Base-by-base conservation (phyloP, 371 early-diverging fungal genomes). In the Conidiobolus incongruus region DNA sequence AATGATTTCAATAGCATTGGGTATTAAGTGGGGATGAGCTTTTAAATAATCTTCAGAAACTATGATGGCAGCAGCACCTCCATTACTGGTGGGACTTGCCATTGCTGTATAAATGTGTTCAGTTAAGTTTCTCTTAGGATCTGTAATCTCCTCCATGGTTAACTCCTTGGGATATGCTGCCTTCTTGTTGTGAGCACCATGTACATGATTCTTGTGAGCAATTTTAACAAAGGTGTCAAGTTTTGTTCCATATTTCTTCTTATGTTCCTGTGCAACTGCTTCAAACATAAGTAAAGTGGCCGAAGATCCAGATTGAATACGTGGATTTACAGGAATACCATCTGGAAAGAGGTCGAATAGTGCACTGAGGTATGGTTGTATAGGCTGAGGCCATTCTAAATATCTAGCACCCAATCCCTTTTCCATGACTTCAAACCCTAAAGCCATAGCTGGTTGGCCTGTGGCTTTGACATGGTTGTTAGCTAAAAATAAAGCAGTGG, bases 401-500 rank as follows among this genome's bases (percentile, higher is more conserved):
- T n/a, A n/a, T n/a, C n/a, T n/a, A n/a, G n/a, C n/a, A n/a, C n/a
- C n/a, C n/a, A n/a, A n/a, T n/a, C n/a, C n/a, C n/a, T n/a, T n/a
- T n/a, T n/a, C n/a, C n/a, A n/a, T n/a, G n/a, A n/a, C n/a, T n/a
- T n/a, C n/a, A n/a, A n/a, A n/a, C n/a, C n/a, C n/a, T n/a, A n/a
- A n/a, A n/a, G n/a, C n/a, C n/a, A n/a, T n/a, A n/a, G n/a, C n/a
- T n/a, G n/a, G n/a, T n/a, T n/a, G n/a, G n/a, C n/a, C n/a, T n/a
- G n/a, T n/a, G n/a, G n/a, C n/a, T n/a, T n/a, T n/a, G 45, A 82
- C 61, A 0, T 71, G 65, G 47, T 67, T 65, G 21, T 75, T 68
- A 10, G 80, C 82, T 48, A 72, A 58, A 49, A 56, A 75, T 37
- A 80, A 59, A 16, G 83, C 81, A 15, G 79, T 68, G 1, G 76